Conservation (phyloP, 78 protist species). For the Dictyostelium capitatum region DNA sequence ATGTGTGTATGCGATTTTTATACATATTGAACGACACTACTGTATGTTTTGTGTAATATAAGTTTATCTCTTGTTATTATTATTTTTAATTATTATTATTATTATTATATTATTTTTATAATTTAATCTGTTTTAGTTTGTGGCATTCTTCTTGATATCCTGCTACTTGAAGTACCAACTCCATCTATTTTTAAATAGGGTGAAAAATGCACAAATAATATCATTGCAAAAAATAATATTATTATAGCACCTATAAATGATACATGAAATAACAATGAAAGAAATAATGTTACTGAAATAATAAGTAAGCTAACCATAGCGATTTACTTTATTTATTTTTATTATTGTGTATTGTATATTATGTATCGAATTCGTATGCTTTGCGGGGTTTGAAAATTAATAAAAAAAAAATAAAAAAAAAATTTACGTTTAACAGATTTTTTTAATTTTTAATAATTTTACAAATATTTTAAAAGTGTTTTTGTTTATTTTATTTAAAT, state of each 20-base stretch:
- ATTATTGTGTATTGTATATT: background rate
- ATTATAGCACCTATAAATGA: conserved; percentile 1
- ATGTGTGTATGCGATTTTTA: too few species aligned
- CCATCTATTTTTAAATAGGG: background rate
- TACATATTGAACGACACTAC: background rate
- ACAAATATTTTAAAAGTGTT: too few species aligned
- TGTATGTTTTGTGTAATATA: background rate
- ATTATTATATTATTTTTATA: too few species aligned
- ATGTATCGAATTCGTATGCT: too few species aligned
- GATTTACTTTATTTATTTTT: background rate
- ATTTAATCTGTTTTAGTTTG: too few species aligned
- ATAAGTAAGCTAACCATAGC: conserved; percentile 1
- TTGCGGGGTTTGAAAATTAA: too few species aligned
- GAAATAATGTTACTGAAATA: background rate
- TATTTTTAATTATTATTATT: too few species aligned
- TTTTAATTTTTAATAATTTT: too few species aligned
- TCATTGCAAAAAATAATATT: conserved; percentile 7
- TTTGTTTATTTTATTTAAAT: too few species aligned
- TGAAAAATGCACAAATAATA: background rate
- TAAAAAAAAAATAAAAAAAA: too few species aligned
- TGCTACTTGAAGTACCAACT: background rate
- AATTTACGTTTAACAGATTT: background rate
- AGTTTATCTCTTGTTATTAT: background rate
- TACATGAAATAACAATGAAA: background rate
- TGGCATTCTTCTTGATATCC: conserved; percentile 2